Evolutionary conservation across 176 grass and related monocot species (phyloP), one percentile per base, ranked within the genome.

Genomic region (Pharus latifolius): DNA sequence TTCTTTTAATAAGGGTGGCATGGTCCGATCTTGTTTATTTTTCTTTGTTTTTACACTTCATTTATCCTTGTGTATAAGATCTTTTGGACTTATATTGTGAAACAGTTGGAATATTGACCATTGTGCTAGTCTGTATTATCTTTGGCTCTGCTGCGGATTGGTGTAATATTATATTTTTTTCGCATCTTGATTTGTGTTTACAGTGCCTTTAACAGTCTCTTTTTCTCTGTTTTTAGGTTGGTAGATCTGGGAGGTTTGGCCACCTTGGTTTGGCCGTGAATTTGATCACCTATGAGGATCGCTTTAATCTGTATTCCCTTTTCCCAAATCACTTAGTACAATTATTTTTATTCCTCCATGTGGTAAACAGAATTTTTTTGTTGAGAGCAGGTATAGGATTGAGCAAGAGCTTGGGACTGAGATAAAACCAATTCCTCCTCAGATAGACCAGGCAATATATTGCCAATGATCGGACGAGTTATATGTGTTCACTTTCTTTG

Each of bases 331-430:
- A 34, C 11, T 23, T 27, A 14, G 1, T 19, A 14, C 22, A 81
- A 45, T 14, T 76, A 53, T 72, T 40, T 62, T 17, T 61, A 35
- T 34, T 74, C 2, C 10, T 32, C 57, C 28, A 27, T 67, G 49
- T 78, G 65, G 46, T 73, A 29, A 50, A 80, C 22, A 23, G 1
- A 38, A 31, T 55, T 65, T 55, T 57, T 16, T 83, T 77, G 51
- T 35, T 60, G 25, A 40, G 10, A 67, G 54, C 86, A 97, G 89
- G 81, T 85, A 98, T 78, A 78, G 94, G 74, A 98, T 93, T 75
- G 94, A 98, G 56, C 89, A 98, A 82, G 94, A 98, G 59, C 83
- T 98, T 72, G 94, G 94, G 35, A 98, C 94, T 35, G 94, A 98
- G 69, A 98, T 98, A 83, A 98, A 98, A 74, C 69, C 80, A 41